Evolutionary conservation across 805 yeast genomes (phyloP), one percentile per base, ranked within the genome.

Genomic region (Pichia membranifaciens): DNA sequence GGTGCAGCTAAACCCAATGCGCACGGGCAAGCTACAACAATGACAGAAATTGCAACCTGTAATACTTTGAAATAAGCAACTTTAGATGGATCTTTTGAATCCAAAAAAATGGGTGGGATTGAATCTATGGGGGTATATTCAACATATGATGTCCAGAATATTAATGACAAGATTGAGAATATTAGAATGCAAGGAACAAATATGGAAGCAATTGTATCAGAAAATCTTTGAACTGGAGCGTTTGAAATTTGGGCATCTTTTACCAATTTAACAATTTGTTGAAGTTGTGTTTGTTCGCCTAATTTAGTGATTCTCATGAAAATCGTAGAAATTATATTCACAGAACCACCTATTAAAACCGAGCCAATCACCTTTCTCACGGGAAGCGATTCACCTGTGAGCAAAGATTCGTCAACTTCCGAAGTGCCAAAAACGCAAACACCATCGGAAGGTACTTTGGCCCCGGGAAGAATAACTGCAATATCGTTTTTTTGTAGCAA

Each of bases 1-100:
- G 99, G 99, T 0, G 98, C 96, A 3, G 97, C 97, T 43, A 93
- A 72, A 3, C 99, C 99, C 21, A 93, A 68, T 0, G 99, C 98
- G 74, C 99, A 93, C 0, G 99, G 99, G 66, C 99, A 93, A 1
- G 99, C 99, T 43, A 93, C 97, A 10, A 93, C 96, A 53, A 95
- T 78, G 5, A 93, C 99, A 6, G 95, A 82, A 23, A 93, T 91
- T 5, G 95, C 83, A 40, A 90, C 74, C 57, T 85, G 81, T 48
- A 95, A 65, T 59, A 67, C 54, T 31, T 49, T 58, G 5, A 64
- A 60, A 34, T 57, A 50, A 38, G 46, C 45, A 16, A 64, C 47
- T 5, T 55, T 41, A 8, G 15, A 3, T 15, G 51, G 48, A 3
- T 58, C 49, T 18, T 51, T 51, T 15, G 50, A 33, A 33, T 60